Evolutionary conservation across 148 eudicot genomes (phyloP).

Genomic region (Mesembryanthemum crystallinum): DNA sequence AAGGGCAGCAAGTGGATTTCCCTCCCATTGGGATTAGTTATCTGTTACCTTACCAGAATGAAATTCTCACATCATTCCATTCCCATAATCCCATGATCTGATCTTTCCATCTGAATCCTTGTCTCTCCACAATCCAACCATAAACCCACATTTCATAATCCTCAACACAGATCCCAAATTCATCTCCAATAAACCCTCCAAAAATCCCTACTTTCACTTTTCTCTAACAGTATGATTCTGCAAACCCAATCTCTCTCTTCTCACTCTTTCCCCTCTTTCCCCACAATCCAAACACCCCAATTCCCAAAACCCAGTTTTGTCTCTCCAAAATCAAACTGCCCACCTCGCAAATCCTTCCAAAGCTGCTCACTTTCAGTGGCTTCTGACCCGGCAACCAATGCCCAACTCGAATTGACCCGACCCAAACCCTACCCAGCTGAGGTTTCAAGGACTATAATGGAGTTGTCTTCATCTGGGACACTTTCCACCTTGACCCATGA

Average conservation of each 20-base stretch:
- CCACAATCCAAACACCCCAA: constrained; percentile 22
- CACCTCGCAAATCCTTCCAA: constrained; percentile 24
- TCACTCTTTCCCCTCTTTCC: constrained; percentile 35
- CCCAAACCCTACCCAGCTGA: constrained; percentile 73
- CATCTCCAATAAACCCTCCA: not conserved
- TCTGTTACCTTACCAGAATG: not conserved
- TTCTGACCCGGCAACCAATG: constrained; percentile 32
- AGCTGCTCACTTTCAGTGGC: constrained; percentile 44
- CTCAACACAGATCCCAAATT: not conserved
- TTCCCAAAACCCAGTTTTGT: constrained; percentile 24
- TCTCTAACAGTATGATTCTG: constrained; percentile 25
- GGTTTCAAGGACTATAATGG: constrained; percentile 85
- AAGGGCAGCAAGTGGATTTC: not conserved
- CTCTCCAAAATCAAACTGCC: constrained; percentile 22
- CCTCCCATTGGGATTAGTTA: not conserved
- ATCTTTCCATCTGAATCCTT: not conserved
- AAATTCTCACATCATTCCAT: not conserved
- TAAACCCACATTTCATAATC: not conserved
- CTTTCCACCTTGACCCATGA: constrained; percentile 59
- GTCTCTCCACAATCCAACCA: not conserved
- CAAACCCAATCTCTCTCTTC: constrained; percentile 37
- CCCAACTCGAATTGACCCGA: constrained; percentile 26
- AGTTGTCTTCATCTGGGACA: constrained; percentile 61
- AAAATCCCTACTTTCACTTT: not conserved
- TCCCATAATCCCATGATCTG: not conserved